A percentile compares a stretch with the other conserved stretches of the same genome.
Conservation (phyloP, 441 rosid species). For the Populus hybrid region DNA sequence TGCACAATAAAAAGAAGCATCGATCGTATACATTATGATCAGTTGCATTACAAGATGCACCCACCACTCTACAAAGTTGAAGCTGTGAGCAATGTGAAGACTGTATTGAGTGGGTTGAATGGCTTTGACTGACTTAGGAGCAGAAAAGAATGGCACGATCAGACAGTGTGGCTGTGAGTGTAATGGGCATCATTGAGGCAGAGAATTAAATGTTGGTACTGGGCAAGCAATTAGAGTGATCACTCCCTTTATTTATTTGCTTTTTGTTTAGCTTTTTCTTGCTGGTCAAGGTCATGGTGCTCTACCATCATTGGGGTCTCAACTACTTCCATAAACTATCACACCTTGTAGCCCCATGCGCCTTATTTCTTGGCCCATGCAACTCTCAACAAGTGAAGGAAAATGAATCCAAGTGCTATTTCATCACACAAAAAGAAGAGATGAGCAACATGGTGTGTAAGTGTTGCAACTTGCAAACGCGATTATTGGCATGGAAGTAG, state of each 20-base stretch:
- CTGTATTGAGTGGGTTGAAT: not conserved
- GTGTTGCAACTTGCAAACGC: not conserved
- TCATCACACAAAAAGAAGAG: not conserved
- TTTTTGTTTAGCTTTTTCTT: not conserved
- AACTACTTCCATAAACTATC: constrained; percentile 21
- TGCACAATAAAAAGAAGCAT: not conserved
- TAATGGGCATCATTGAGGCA: constrained; percentile 29
- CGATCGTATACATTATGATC: not conserved
- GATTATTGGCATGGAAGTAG: not conserved
- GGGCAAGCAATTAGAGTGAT: constrained; percentile 20
- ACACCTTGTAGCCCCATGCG: constrained; percentile 17
- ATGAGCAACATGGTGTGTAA: not conserved
- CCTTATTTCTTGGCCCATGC: not conserved
- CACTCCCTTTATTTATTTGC: constrained; percentile 9
- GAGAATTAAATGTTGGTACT: constrained; percentile 22
- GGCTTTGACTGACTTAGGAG: constrained; percentile 2
- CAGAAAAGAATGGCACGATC: constrained; percentile 1
- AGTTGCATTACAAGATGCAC: not conserved
- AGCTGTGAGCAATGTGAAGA: not conserved
- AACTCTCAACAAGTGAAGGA: not conserved
- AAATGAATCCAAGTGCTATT: too few relatives aligned
- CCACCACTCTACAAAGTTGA: not conserved
- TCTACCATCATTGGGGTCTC: constrained; percentile 39
- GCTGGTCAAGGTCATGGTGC: constrained; percentile 30
- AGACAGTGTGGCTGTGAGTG: constrained; percentile 20